Percentiles rank a stretch among this genome's conserved stretches.
Conservation (phyloP, 75 land plant genomes). For the Azolla pinnata region DNA sequence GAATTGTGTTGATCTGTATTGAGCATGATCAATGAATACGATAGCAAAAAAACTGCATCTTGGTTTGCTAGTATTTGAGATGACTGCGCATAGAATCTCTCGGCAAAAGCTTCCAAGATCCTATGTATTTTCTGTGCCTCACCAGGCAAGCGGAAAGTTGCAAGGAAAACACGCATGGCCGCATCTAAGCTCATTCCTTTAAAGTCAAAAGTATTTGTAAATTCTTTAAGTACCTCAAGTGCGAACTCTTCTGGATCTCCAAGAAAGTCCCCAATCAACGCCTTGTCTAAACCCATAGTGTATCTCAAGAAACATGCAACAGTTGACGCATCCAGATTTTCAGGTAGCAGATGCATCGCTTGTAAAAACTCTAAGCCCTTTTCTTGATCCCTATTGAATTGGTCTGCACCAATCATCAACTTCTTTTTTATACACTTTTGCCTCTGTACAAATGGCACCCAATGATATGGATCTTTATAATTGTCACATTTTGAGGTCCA, state of each 20-base stretch:
- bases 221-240: conserved; percentile 84
- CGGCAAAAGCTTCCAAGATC: conserved; percentile 93
- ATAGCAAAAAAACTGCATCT: conserved; percentile 78
- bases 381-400: conserved; percentile 92
- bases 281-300: conserved; percentile 87
- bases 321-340: conserved; percentile 88
- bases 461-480: conserved; percentile 62
- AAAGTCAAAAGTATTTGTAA: conserved; percentile 92
- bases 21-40: conserved; percentile 92
- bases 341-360: conserved; percentile 84
- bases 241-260: conserved; percentile 95
- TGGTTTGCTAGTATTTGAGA: conserved; percentile 63
- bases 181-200: conserved; percentile 83
- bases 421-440: conserved; percentile 80
- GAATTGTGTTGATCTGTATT: conserved; percentile 95
- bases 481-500: conserved; percentile 78
- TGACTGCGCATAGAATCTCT: conserved; percentile 87
- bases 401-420: conserved; percentile 92
- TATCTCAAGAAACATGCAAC: conserved; percentile 94
- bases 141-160: conserved; percentile 89
- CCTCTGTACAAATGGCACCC: conserved; percentile 78
- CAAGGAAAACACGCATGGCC: conserved; percentile 74
- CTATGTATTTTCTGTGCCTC: conserved; percentile 97
- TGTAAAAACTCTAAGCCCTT: conserved; percentile 94
- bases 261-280: conserved; percentile 83